Evolutionary conservation across 108 stramenopile genomes (phyloP).

Genomic region (Heterococcus sp.): DNA sequence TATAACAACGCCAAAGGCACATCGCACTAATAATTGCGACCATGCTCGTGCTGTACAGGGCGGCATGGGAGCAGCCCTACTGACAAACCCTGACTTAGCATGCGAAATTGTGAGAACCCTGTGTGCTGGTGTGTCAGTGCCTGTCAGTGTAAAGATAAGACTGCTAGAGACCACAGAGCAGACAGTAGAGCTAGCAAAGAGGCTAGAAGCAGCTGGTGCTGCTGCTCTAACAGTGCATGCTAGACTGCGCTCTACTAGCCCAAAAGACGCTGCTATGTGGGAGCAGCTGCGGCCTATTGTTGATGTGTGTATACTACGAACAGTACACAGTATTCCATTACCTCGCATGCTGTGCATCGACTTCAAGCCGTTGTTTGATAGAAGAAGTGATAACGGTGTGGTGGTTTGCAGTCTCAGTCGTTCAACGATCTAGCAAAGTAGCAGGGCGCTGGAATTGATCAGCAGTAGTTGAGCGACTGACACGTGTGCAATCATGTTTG

Average conservation of each 20-base stretch:
- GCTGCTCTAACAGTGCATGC: conserved; percentile 88
- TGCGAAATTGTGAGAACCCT: conserved; percentile 54
- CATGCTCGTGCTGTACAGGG: conserved; percentile 42
- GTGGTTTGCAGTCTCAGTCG: too few species aligned
- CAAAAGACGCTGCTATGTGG: conserved; percentile 62
- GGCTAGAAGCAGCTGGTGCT: conserved; percentile 82
- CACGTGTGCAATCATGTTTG: too few species aligned
- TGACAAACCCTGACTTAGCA: conserved; percentile 56
- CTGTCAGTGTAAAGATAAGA: conserved; percentile 90
- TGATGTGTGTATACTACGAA: too few species aligned
- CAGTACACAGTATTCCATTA: too few species aligned
- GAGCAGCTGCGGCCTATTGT: conserved; percentile 72
- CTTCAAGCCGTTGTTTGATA: too few species aligned
- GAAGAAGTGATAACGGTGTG: too few species aligned
- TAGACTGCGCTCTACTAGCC: neutral
- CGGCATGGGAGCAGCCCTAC: conserved; percentile 89
- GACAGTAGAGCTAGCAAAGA: conserved; percentile 72
- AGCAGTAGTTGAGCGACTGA: too few species aligned
- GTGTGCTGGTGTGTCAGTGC: conserved; percentile 58
- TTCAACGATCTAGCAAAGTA: too few species aligned
- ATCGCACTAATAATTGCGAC: neutral
- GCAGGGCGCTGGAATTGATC: too few species aligned
- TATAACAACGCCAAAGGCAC: neutral
- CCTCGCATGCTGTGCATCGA: too few species aligned
- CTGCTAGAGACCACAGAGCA: conserved; percentile 67